A percentile compares a stretch with the other conserved stretches of the same genome.
Conservation (phyloP, 345 rosid species). For the Pistacia atlantica region DNA sequence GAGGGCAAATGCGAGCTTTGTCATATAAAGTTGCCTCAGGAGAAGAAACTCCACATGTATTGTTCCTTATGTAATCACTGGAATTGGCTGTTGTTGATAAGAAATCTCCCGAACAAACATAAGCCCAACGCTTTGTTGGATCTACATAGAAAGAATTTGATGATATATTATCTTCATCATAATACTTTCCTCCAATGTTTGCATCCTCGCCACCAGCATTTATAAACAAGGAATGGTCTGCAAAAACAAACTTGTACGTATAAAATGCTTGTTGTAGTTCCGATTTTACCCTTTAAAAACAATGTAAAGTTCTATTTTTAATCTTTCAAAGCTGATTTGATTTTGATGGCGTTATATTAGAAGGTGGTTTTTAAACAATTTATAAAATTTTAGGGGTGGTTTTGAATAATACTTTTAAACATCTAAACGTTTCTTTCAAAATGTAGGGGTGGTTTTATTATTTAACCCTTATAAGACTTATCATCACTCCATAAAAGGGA, state of each 20-base stretch:
- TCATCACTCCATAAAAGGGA: too few relatives aligned
- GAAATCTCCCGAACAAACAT: slow-evolving; percentile 22
- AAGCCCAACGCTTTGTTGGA: slow-evolving; percentile 20
- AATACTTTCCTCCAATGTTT: not conserved
- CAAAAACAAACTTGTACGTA: not conserved
- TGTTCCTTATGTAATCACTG: not conserved
- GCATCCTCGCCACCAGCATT: slow-evolving; percentile 20
- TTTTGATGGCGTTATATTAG: too few relatives aligned
- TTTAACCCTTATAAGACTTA: too few relatives aligned
- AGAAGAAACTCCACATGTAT: slow-evolving; percentile 17
- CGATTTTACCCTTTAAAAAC: too few relatives aligned
- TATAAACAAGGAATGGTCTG: slow-evolving; percentile 25
- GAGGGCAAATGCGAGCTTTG: slow-evolving; percentile 28
- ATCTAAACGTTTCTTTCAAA: too few relatives aligned
- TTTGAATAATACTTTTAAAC: too few relatives aligned
- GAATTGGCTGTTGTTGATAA: not conserved
- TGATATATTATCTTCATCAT: slow-evolving; percentile 15
- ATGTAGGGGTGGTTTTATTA: too few relatives aligned
- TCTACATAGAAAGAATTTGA: not conserved
- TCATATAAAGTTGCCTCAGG: not conserved
- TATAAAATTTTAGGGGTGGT: too few relatives aligned
- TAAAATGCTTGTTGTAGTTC: too few relatives aligned
- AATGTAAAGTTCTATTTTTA: too few relatives aligned
- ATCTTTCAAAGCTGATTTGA: too few relatives aligned
- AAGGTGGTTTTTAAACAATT: too few relatives aligned